Conservation (phyloP, 371 early-diverging fungal species). For the Vairimorpha ceranae region DNA sequence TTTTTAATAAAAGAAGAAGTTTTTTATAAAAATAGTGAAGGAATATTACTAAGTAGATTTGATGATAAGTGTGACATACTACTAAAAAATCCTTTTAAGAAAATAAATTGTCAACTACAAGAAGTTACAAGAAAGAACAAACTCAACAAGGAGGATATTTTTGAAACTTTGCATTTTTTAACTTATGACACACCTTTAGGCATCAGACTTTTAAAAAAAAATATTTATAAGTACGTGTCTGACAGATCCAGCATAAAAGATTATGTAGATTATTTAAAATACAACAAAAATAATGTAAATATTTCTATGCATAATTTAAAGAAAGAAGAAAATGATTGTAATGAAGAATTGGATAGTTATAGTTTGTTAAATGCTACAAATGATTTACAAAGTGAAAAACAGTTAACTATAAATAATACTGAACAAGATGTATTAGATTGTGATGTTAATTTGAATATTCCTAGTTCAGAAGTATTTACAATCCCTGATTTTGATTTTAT, state of each 20-base stretch:
- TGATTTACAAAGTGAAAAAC: not conserved
- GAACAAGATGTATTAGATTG: not conserved
- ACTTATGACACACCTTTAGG: not conserved
- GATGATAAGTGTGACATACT: not conserved
- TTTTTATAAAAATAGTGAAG: not conserved
- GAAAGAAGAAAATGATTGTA: too few species aligned
- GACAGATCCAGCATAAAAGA: not conserved
- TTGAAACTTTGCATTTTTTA: not conserved
- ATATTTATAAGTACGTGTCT: not conserved
- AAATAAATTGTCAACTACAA: not conserved
- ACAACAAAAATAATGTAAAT: not conserved
- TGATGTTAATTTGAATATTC: not conserved
- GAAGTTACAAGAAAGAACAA: not conserved
- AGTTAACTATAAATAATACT: not conserved
- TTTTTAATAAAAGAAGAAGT: slow-evolving; percentile 8
- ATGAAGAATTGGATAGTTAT: too few species aligned
- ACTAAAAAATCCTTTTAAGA: not conserved
- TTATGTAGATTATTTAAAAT: not conserved
- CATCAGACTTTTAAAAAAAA: not conserved
- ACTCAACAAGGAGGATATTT: not conserved
- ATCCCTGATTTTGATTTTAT: not conserved
- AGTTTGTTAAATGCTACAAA: not conserved
- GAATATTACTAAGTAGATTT: not conserved
- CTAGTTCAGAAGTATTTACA: not conserved
- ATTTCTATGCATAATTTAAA: not conserved